Evolutionary conservation across 441 rosid species (phyloP), one percentile per base, ranked within the genome.

Genomic region (Croton laevigatus): DNA sequence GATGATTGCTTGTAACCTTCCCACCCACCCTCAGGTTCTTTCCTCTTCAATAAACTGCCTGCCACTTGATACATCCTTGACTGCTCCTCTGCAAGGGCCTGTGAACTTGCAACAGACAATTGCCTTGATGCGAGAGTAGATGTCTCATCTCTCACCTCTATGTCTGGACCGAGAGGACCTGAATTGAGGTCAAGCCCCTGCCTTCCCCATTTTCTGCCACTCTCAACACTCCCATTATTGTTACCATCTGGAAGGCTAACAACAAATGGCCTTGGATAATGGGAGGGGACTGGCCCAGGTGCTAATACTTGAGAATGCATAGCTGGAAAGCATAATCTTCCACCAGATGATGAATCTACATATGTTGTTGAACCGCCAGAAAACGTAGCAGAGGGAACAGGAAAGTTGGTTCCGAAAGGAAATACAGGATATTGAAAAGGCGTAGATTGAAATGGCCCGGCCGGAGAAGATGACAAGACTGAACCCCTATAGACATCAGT

Each of bases 21-120:
- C 88, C 85, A 82, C 49, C 82, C 77, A 22, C 81, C 75, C 19
- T 84, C 88, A 36, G 88, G 88, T 52, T 82, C 88, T 77, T 82
- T 84, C 59, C 84, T 75, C 74, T 84, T 82, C 37, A 76, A 69
- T 5, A 78, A 67, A 23, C 76, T 57, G 36, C 78, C 69, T 8
- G 71, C 67, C 45, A 63, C 60, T 42, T 79, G 79, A 71, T 60
- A 84, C 72, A 78, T 74, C 76, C 77, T 82, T 19, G 68, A 59
- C 36, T 80, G 83, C 57, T 84, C 85, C 68, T 80, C 84, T 9
- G 76, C 55, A 16, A 74, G 68, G 69, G 65, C 70, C 44, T 71
- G 84, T 6, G 85, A 63, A 71, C 57, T 74, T 65, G 81, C 62
- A 62, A 76, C 62, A 45, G 88, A 74, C 6, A 67, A 73, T 38